These are phyloP conservation scores for Penicillium verhagenii DNA, from an alignment of 495 filamentous ascomycete species.

Conservation along the genomic window DNA sequence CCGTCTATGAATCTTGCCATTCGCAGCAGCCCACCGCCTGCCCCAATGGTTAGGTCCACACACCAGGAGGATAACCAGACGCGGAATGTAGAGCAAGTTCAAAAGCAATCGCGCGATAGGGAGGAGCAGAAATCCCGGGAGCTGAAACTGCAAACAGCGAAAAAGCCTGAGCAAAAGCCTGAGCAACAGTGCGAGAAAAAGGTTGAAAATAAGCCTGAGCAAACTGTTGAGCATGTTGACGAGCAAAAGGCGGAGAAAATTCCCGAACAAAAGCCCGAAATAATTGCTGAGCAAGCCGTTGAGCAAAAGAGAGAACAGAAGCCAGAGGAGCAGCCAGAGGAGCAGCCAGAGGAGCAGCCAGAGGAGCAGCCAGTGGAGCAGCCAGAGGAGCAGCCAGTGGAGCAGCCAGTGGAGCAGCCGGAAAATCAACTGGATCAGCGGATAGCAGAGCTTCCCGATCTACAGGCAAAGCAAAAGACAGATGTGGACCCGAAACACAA, in stretches of 20 bases:
- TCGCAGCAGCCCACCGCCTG: conserved; percentile 12
- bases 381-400: background rate
- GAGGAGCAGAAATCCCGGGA: too few species aligned
- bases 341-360: background rate
- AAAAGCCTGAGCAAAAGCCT: background rate
- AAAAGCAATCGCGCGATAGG: too few species aligned
- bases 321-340: background rate
- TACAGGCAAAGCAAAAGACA: too few species aligned
- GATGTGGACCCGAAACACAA: too few species aligned
- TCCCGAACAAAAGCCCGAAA: background rate
- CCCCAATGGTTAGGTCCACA: background rate
- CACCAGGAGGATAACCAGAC: background rate
- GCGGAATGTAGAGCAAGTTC: background rate
- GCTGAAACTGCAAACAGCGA: too few species aligned
- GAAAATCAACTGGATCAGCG: too few species aligned
- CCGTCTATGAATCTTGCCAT: conserved; percentile 19
- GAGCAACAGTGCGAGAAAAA: background rate
- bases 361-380: background rate
- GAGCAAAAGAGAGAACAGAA: background rate
- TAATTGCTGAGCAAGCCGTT: background rate
- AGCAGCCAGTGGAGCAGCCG: background rate
- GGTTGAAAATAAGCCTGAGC: background rate
- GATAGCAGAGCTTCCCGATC: too few species aligned
- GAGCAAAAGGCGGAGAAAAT: too few species aligned
- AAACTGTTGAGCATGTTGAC: too few species aligned